These are phyloP conservation scores for Aspergillus clavatus DNA, from an alignment of 2,329 filamentous ascomycete species.

Conservation along the genomic window DNA sequence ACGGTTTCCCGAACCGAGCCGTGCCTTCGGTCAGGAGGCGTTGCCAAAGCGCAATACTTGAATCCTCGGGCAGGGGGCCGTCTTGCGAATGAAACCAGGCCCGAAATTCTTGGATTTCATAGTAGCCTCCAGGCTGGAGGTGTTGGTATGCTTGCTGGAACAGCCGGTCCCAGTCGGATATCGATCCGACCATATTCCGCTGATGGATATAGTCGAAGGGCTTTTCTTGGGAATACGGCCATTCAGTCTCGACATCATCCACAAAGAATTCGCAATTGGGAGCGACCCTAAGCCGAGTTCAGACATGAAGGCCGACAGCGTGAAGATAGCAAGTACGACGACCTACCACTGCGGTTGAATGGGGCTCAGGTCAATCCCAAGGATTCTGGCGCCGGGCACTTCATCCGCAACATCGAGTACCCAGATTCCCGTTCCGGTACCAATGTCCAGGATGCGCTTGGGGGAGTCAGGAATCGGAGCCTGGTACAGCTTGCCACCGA, in stretches of 20 bases:
- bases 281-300: constrained; percentile 27
- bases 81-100: too few relatives aligned
- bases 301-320: too few relatives aligned
- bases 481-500: neutral
- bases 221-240: constrained; percentile 19
- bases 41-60: too few relatives aligned
- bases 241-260: constrained; percentile 26
- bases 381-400: constrained; percentile 21
- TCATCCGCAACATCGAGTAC: constrained; percentile 22
- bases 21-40: constrained; percentile 26
- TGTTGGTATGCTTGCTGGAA: constrained; percentile 22
- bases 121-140: constrained; percentile 48
- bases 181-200: constrained; percentile 22
- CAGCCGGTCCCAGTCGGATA: constrained; percentile 20
- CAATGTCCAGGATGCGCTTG: constrained; percentile 20
- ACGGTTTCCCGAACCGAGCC: constrained; percentile 29
- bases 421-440: constrained; percentile 26
- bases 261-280: constrained; percentile 27
- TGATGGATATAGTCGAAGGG: constrained; percentile 28
- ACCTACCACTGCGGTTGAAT: constrained; percentile 27
- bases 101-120: constrained; percentile 49
- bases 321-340: neutral
- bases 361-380: constrained; percentile 23
- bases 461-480: constrained; percentile 17
- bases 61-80: constrained; percentile 25